Evolutionary conservation across 2,329 filamentous ascomycete species (phyloP).

Genomic region (Bisporella sp.): DNA sequence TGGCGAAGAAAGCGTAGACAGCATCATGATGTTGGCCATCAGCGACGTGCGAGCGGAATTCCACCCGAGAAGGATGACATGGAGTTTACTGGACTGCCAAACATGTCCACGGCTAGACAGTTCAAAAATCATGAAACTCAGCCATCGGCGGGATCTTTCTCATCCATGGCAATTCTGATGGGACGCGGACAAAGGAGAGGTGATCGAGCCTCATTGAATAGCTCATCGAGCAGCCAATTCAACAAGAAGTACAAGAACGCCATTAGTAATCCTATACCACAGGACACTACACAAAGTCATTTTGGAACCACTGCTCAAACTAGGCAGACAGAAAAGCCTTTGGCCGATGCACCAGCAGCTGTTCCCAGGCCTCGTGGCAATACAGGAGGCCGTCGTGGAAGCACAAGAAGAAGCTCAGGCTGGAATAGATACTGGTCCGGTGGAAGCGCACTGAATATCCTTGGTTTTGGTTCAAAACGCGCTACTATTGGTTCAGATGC

Average conservation of each 20-base stretch:
- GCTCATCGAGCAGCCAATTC: slow-evolving; percentile 49
- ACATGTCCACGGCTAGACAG: slow-evolving; percentile 29
- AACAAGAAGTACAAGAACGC: slow-evolving; percentile 54
- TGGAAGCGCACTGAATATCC: slow-evolving; percentile 59
- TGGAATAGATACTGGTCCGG: slow-evolving; percentile 77
- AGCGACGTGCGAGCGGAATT: slow-evolving; percentile 35
- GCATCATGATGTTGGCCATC: slow-evolving; percentile 40
- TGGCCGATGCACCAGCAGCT: slow-evolving; percentile 27
- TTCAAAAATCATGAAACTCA: slow-evolving; percentile 42
- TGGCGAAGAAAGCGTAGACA: slow-evolving; percentile 50
- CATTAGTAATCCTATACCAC: slow-evolving; percentile 56
- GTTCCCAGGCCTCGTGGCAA: slow-evolving; percentile 15
- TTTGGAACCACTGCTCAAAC: background rate
- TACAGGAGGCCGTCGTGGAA: slow-evolving; percentile 15
- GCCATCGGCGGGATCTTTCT: slow-evolving; percentile 50
- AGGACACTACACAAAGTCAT: slow-evolving; percentile 23
- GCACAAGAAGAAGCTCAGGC: slow-evolving; percentile 56
- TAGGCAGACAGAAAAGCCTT: slow-evolving; percentile 9
- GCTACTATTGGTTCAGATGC: slow-evolving; percentile 37
- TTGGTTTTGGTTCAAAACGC: slow-evolving; percentile 47
- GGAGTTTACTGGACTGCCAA: slow-evolving; percentile 36
- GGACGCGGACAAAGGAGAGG: slow-evolving; percentile 47
- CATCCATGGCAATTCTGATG: slow-evolving; percentile 59
- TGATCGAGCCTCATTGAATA: slow-evolving; percentile 48
- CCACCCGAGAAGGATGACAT: slow-evolving; percentile 53